Percentiles rank a stretch among this genome's conserved stretches.
Evolutionary conservation across 768 basidiomycete species (phyloP).

Genomic region (Wakefieldia striispora): DNA sequence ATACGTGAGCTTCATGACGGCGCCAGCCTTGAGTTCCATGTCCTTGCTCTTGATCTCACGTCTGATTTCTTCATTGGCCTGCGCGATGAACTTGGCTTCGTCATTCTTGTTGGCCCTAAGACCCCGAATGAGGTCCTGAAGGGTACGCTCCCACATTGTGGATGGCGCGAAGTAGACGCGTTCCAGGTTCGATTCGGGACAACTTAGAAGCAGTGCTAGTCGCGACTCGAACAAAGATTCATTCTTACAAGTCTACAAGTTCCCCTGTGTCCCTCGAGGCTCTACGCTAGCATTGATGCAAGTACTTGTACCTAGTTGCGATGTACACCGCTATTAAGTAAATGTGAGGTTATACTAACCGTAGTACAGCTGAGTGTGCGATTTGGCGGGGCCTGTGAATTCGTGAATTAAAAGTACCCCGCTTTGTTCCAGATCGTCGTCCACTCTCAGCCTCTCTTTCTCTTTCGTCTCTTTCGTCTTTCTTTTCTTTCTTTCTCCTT

Average conservation of each 20-base stretch:
- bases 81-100: slow-evolving; percentile 87
- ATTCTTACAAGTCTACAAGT: too few species aligned
- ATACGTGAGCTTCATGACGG: slow-evolving; percentile 94
- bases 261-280: too few species aligned
- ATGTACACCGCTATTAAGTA: too few species aligned
- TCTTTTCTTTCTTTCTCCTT: slow-evolving; percentile 11
- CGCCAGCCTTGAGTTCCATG: slow-evolving; percentile 95
- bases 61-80: slow-evolving; percentile 92
- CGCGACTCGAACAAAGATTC: too few species aligned
- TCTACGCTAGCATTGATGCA: too few species aligned
- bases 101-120: slow-evolving; percentile 94
- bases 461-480: not conserved
- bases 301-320: too few species aligned
- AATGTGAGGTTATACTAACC: too few species aligned
- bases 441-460: not conserved
- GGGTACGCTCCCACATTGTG: slow-evolving; percentile 92
- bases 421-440: too few species aligned
- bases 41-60: slow-evolving; percentile 90
- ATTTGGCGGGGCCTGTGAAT: too few species aligned
- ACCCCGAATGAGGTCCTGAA: slow-evolving; percentile 94
- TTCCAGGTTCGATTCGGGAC: not conserved
- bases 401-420: too few species aligned
- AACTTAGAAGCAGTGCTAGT: not conserved
- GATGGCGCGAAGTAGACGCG: not conserved
- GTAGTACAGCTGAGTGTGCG: too few species aligned